Evolutionary conservation across 306 rosid genomes (phyloP).

Genomic region (Quercus agrifolia): DNA sequence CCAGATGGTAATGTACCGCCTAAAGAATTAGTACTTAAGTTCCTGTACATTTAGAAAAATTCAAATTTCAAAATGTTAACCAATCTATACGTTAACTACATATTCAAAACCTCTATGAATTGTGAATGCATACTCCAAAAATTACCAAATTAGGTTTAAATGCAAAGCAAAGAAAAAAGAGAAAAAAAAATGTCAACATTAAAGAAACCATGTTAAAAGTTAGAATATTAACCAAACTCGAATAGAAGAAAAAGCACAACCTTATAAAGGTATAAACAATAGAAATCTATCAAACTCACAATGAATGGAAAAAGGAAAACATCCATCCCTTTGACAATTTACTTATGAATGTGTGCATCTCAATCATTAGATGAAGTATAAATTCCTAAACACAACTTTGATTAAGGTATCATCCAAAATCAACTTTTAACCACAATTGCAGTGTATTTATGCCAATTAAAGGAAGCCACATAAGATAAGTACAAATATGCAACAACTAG

Average conservation of each 20-base stretch:
- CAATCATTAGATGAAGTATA: background rate
- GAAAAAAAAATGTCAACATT: background rate
- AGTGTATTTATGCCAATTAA: background rate
- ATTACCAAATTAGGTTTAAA: background rate
- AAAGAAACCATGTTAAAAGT: background rate
- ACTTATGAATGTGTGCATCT: background rate
- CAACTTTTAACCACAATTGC: background rate
- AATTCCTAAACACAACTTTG: background rate
- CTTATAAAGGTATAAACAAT: background rate
- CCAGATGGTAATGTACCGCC: slow-evolving; percentile 66
- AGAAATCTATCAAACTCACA: background rate
- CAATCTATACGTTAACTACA: background rate
- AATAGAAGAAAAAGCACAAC: background rate
- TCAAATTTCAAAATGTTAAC: slow-evolving; percentile 1
- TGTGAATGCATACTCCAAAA: background rate
- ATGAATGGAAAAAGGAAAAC: background rate
- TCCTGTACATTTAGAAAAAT: slow-evolving; percentile 43
- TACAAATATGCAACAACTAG: background rate
- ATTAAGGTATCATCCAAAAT: background rate
- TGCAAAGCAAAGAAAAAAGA: background rate
- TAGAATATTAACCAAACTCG: background rate
- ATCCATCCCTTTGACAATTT: background rate
- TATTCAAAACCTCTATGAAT: slow-evolving; percentile 8
- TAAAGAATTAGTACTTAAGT: slow-evolving; percentile 77
- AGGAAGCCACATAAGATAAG: background rate